A percentile compares a stretch with the other conserved stretches of the same genome.
These are phyloP conservation scores for Talaromyces sp. DNA, from an alignment of 2,329 filamentous ascomycete genomes.

Conservation along the genomic window DNA sequence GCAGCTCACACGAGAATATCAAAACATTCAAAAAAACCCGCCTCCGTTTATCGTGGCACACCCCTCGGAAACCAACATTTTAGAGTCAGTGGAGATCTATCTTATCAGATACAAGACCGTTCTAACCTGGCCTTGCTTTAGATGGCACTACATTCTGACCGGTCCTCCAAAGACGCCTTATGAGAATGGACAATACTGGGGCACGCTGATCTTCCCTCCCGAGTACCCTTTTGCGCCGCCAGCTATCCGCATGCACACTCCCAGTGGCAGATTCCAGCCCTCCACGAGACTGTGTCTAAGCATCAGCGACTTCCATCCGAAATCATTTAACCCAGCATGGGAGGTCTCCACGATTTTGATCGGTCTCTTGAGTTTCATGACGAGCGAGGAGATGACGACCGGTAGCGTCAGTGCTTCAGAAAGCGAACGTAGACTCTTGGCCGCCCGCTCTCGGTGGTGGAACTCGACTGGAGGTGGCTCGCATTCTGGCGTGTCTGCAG, in stretches of 20 bases:
- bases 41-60: conserved; percentile 86
- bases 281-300: conserved; percentile 88
- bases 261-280: conserved; percentile 89
- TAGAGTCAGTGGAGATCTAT: conserved; percentile 60
- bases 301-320: conserved; percentile 96
- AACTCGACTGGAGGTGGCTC: conserved; percentile 89
- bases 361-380: conserved; percentile 95
- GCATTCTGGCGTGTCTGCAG: conserved; percentile 45
- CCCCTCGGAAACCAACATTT: conserved; percentile 83
- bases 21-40: conserved; percentile 65
- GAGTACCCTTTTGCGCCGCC: conserved; percentile 97
- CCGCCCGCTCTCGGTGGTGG: conserved; percentile 83
- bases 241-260: conserved; percentile 98
- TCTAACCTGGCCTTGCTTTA: conserved; percentile 26
- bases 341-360: conserved; percentile 95
- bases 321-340: conserved; percentile 97
- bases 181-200: conserved; percentile 95
- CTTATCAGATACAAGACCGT: background rate
- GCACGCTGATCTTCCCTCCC: conserved; percentile 87
- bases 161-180: conserved; percentile 93
- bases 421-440: conserved; percentile 71
- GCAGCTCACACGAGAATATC: conserved; percentile 59
- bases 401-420: conserved; percentile 75
- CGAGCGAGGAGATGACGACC: conserved; percentile 96
- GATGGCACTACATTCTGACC: conserved; percentile 93